Conservation (phyloP, 164 flowering plant species). For the Umbellularia californica region DNA sequence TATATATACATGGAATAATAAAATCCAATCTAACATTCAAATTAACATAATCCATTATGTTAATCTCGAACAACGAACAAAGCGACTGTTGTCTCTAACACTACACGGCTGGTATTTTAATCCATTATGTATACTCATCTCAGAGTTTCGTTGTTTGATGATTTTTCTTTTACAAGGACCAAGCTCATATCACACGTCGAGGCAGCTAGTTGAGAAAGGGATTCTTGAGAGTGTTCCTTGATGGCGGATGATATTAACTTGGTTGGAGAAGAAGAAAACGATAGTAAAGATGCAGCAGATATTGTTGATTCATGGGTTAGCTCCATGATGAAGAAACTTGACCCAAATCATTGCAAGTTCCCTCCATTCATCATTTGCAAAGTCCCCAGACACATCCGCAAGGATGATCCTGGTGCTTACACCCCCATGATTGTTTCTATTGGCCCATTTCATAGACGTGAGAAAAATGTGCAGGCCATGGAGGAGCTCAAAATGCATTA, state of each 20-base stretch:
- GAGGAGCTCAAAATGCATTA: conserved; percentile 12
- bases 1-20: too few relatives aligned
- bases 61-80: too few relatives aligned
- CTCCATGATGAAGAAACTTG: not conserved
- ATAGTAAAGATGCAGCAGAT: not conserved
- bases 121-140: too few relatives aligned
- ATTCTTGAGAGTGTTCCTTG: not conserved
- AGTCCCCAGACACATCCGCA: conserved; percentile 9
- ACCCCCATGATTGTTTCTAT: conserved; percentile 16
- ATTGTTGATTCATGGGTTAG: not conserved
- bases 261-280: not conserved
- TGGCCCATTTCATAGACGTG: conserved; percentile 17
- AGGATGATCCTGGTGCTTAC: conserved; percentile 6
- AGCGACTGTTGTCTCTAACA: too few relatives aligned
- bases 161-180: too few relatives aligned
- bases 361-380: conserved; percentile 7
- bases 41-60: too few relatives aligned
- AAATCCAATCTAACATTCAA: too few relatives aligned
- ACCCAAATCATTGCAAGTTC: not conserved
- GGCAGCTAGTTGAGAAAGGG: too few relatives aligned
- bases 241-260: not conserved
- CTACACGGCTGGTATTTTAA: too few relatives aligned
- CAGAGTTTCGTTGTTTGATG: too few relatives aligned
- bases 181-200: too few relatives aligned
- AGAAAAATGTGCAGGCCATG: conserved; percentile 9